Base-by-base conservation (phyloP, 2,329 filamentous ascomycete genomes). In the Bipolaris zeicola region DNA sequence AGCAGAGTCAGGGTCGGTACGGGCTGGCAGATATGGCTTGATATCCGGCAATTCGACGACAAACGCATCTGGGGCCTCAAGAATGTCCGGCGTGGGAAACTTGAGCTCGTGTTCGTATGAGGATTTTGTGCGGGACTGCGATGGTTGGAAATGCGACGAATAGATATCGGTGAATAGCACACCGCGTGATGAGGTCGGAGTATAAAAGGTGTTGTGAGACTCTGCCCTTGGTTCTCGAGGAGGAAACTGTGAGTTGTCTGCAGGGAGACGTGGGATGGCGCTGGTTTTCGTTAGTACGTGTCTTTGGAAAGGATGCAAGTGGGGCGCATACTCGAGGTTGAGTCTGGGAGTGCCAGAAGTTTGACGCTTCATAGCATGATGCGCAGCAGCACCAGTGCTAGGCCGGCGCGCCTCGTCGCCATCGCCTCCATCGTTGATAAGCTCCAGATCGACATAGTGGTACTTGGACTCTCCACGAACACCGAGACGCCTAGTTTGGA, bases 381-480 rank as follows among this genome's bases (percentile, higher is more conserved):
- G 69, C n/a, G 65, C 50, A 34, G 58, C 61, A n/a, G 64, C 60
- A 26, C 64, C 64, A 39, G 60, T 62, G 41, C 60, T 67, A 39
- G 65, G 58, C 16, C 67, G 64, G 8, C 64, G 63, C 16, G 55
- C 38, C 11, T 70, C 67, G 42, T 71, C 69, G 20, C 49, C 62
- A 39, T 73, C 70, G 13, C 70, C 69, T 47, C 60, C 69, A 36
- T 82, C 82, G 57, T 81, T 80, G 55, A 78, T 78, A 33, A 83
- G 78, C 37, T 79, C 80, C 36, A 84, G 75, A 62, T 84, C 82
- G 46, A 83, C 82, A 70, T 99, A 99, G 77, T 99, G 95, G 75
- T 99, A 99, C 75, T 99, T 99, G 13, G 95, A 99, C 79, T 98
- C 94, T 62, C 95, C 95, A 50, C 95, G 87, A 44, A 98, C 93